Evolutionary conservation across 345 rosid genomes (phyloP), one percentile per base, ranked within the genome.

Genomic region (Eucalyptus grandis): DNA sequence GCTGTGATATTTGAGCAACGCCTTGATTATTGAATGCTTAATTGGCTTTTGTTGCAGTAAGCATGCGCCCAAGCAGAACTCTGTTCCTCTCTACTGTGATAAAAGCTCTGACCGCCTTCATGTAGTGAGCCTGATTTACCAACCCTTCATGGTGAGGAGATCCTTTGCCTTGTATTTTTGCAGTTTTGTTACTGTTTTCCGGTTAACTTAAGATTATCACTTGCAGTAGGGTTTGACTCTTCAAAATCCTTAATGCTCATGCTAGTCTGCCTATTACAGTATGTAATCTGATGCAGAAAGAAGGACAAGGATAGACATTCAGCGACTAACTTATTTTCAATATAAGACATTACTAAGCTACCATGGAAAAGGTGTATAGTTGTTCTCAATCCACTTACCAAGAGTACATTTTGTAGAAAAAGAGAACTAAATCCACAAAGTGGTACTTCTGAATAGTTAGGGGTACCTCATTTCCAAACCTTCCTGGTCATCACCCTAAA

Each of bases 41-140:
- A 51, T 67, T 81, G 81, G 14, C 82, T 53, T 88, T n/a, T 62
- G 15, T 62, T 89, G 90, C 87, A 49, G 72, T 93, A 92, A 94
- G 92, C 88, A 86, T 86, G 56, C 13, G 27, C 43, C 49, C 54
- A 90, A 92, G 90, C 90, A 90, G 58, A 89, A 62, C 72, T 87
- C 89, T 31, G 88, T 87, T 90, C 89, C 93, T 54, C 91, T 93
- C 44, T 91, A 89, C 86, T 91, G 96, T 88, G 89, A 91, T 16
- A 92, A 91, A 91, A 93, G 95, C 92, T 72, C 94, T 3, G 90
- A 93, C 92, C 93, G 89, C 67, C 90, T 91, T 88, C 97, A 95
- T 90, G 92, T 37, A 4, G 92, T 91, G 82, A 88, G 92, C 92
- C 86, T 87, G 89, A 94, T 95, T 58, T 95, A 93, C 58, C 92